Evolutionary conservation across 2,329 filamentous ascomycete genomes (phyloP), one percentile per base, ranked within the genome.

Genomic region (Lachnellula hyalina): DNA sequence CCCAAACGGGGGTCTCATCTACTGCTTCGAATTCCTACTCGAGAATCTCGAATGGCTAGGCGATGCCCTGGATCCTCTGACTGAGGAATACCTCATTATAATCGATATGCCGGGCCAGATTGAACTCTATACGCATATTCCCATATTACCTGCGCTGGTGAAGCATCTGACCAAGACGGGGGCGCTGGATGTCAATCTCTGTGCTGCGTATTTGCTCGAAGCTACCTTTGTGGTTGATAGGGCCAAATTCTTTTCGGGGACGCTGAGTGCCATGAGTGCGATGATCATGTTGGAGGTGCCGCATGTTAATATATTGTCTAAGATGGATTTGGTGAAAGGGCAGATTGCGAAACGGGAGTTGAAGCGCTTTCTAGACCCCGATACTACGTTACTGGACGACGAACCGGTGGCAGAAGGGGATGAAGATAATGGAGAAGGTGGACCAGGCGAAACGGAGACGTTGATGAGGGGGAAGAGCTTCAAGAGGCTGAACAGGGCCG

Each of bases 91-190:
- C 72, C 82, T 99, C 60, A 96, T 97, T 72, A 89, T 99, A 60
- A 91, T 99, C 74, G 94, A 99, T 74, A 96, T 97, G 89, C 94
- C 94, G 0, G 94, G 94, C 54, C 94, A 99, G 76, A 97, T 99
- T 72, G 94, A 99, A 75, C 83, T 99, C 14, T 99, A 97, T 75
- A 97, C 93, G 2, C 94, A 99, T 71, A 89, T 97, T 35, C 94
- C 94, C 40, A 88, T 99, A 62, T 77, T 99, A 34, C 94, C 94
- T 1, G 83, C 85, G 19, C 82, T 99, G 47, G 85, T 93, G 62
- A 87, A 86, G 67, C 90, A 90, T 69, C 80, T 97, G 50, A 90
- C 87, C 42, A 83, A 87, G 59, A 78, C 84, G 11, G 92, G 92
- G 8, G 82, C 86, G 19, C 79, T 97, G 62, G 93, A 96, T 72